These are phyloP conservation scores for Piloderma croceum DNA, from an alignment of 768 basidiomycete genomes.

Conservation along the genomic window DNA sequence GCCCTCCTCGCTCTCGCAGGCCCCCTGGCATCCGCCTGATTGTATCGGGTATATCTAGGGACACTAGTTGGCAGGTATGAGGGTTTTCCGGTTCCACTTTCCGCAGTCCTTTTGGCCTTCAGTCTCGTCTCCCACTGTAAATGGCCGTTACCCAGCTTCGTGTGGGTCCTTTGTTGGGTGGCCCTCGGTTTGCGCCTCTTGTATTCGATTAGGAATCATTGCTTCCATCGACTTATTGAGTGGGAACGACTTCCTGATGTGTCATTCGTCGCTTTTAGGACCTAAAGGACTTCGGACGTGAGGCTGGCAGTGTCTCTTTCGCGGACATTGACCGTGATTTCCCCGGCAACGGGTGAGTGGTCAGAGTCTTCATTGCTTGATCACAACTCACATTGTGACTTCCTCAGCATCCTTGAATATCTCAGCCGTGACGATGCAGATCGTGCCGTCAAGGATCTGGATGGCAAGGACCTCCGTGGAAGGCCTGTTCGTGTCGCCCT, in stretches of 20 bases:
- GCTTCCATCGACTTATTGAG: too few species aligned
- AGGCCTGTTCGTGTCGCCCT: slow-evolving; percentile 66
- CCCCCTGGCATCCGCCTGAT: slow-evolving; percentile 79
- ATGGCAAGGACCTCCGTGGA: slow-evolving; percentile 84
- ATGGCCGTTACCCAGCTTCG: slow-evolving; percentile 12
- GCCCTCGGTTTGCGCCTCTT: slow-evolving; percentile 8
- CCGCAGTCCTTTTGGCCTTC: slow-evolving; percentile 12
- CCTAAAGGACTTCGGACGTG: slow-evolving; percentile 94
- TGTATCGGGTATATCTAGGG: slow-evolving; percentile 85
- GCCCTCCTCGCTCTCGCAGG: slow-evolving; percentile 61
- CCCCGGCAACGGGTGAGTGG: slow-evolving; percentile 74
- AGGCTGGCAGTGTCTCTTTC: slow-evolving; percentile 88
- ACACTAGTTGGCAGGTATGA: slow-evolving; percentile 99
- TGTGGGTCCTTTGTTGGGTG: slow-evolving; percentile 9
- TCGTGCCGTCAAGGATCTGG: slow-evolving; percentile 82
- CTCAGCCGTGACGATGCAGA: slow-evolving; percentile 86
- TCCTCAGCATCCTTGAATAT: slow-evolving; percentile 80
- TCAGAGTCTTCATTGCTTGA: neutral
- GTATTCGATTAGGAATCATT: too few species aligned
- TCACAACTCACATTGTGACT: neutral
- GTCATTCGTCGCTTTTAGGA: slow-evolving; percentile 62
- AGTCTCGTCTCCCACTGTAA: slow-evolving; percentile 7
- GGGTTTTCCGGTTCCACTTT: slow-evolving; percentile 27
- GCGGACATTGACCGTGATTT: slow-evolving; percentile 90
- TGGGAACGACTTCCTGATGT: slow-evolving; percentile 1